phyloP scores from a whole-genome alignment of 495 filamentous ascomycete genomes.

The Podospora tetraspora region DNA sequence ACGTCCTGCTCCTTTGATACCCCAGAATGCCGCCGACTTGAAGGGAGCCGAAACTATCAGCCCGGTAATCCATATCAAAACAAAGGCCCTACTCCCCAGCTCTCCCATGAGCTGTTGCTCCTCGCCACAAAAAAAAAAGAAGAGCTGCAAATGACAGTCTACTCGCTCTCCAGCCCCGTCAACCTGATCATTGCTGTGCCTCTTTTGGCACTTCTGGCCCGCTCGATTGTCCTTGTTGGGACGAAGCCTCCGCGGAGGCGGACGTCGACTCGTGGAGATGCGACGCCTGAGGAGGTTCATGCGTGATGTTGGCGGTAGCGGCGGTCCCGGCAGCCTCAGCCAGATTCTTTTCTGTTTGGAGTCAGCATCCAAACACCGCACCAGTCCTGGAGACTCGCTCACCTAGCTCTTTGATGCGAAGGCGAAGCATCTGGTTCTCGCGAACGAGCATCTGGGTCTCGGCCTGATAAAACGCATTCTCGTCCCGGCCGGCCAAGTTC shows the following conservation, averaged over 20 bases:
- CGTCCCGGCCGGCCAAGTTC: slow-evolving; percentile 56
- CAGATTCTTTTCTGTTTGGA: not conserved
- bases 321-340: slow-evolving; percentile 1
- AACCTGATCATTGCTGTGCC: not conserved
- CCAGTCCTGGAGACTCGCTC: slow-evolving; percentile 14
- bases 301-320: not conserved
- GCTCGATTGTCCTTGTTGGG: not conserved
- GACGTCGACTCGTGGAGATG: slow-evolving; percentile 4
- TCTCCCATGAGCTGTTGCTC: not conserved
- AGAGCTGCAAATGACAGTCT: not conserved
- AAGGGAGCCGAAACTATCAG: not conserved
- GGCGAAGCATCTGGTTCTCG: slow-evolving; percentile 90
- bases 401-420: slow-evolving; percentile 80
- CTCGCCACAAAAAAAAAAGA: not conserved
- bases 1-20: not conserved
- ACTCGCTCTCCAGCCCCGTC: not conserved
- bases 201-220: not conserved
- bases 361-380: not conserved
- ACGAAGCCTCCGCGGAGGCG: not conserved
- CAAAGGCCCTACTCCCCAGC: not conserved
- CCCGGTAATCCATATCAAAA: not conserved
- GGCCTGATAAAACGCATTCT: slow-evolving; percentile 84
- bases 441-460: slow-evolving; percentile 80
- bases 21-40: not conserved
- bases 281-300: slow-evolving; percentile 1